Evolutionary conservation across 1,284 basidiomycete species (phyloP).

Genomic region (Trametes versicolor): DNA sequence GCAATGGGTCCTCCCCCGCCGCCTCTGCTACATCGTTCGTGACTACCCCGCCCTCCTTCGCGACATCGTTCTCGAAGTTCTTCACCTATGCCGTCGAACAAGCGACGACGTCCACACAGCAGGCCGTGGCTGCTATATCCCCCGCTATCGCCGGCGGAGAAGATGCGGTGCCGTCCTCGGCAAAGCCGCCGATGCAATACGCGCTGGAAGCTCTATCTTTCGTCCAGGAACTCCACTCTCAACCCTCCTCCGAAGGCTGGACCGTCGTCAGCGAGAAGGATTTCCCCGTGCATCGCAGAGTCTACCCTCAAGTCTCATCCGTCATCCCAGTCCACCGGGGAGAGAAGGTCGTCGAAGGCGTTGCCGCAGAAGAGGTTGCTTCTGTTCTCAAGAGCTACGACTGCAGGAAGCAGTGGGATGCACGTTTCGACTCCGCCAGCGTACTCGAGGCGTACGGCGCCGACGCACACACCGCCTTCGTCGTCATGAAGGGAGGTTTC

Average conservation of each 20-base stretch:
- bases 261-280: conserved; percentile 84
- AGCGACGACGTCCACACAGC: conserved; percentile 74
- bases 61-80: conserved; percentile 77
- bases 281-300: conserved; percentile 80
- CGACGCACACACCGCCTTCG: conserved; percentile 76
- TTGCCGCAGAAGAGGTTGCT: conserved; percentile 92
- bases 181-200: conserved; percentile 76
- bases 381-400: conserved; percentile 77
- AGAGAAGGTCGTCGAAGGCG: conserved; percentile 93
- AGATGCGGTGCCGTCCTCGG: conserved; percentile 56
- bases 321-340: conserved; percentile 89
- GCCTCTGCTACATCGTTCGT: conserved; percentile 44
- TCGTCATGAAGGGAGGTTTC: conserved; percentile 81
- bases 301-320: conserved; percentile 82
- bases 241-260: conserved; percentile 81
- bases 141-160: conserved; percentile 58
- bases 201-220: conserved; percentile 84
- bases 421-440: conserved; percentile 76
- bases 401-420: conserved; percentile 87
- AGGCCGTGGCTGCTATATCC: conserved; percentile 76
- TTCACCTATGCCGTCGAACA: conserved; percentile 81
- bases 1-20: conserved; percentile 30
- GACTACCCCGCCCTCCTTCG: conserved; percentile 64
- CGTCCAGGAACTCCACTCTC: conserved; percentile 78
- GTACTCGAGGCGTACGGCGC: conserved; percentile 87